Evolutionary conservation across 257 asterid species (phyloP).

Genomic region (Solanum appendiculatum): DNA sequence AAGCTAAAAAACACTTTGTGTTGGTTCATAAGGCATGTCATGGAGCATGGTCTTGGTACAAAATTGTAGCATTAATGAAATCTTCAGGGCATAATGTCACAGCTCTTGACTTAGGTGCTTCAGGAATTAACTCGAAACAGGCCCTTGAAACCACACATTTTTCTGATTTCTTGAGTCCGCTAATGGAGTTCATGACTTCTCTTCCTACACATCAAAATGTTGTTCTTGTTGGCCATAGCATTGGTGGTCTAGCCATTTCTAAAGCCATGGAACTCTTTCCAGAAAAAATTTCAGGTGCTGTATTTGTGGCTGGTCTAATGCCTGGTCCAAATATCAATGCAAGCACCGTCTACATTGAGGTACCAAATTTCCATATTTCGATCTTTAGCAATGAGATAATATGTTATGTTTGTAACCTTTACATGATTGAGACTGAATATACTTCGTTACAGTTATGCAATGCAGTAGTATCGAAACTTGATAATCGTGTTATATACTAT

Average conservation of each 20-base stretch:
- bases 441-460: neutral
- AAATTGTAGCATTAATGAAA: too few relatives aligned
- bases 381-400: neutral
- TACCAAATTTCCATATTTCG: neutral
- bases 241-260: neutral
- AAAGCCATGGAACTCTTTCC: too few relatives aligned
- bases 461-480: neutral
- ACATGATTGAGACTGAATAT: too few relatives aligned
- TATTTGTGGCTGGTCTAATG: too few relatives aligned
- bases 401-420: too few relatives aligned
- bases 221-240: neutral
- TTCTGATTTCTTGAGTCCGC: neutral
- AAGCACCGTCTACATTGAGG: neutral
- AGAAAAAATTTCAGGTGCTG: too few relatives aligned
- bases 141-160: neutral
- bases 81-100: too few relatives aligned
- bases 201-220: neutral
- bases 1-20: too few relatives aligned
- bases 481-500: neutral
- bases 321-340: neutral
- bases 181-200: neutral
- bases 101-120: too few relatives aligned
- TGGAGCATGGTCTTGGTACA: too few relatives aligned
- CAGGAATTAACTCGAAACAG: neutral
- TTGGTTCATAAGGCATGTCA: too few relatives aligned